Percentiles rank a stretch among this genome's conserved stretches.
Conservation (phyloP, 1,284 basidiomycete species). For the Neotropicomus parvogracilis region DNA sequence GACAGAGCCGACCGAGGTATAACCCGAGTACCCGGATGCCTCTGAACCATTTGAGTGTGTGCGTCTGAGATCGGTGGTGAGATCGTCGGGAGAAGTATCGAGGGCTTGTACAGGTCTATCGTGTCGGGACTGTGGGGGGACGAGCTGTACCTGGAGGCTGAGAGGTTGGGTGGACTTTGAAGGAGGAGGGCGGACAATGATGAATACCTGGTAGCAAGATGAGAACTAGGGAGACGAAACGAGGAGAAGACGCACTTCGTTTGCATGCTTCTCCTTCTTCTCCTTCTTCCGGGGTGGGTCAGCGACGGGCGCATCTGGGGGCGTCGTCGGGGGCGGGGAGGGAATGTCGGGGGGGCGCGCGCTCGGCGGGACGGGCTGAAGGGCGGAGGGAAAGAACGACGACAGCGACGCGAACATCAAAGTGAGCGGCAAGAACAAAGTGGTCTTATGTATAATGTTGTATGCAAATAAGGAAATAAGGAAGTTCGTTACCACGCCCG, state of each 20-base stretch:
- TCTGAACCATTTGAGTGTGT: conserved; percentile 42
- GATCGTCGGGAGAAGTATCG: conserved; percentile 30
- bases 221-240: conserved; percentile 7
- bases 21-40: conserved; percentile 25
- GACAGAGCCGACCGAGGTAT: conserved; percentile 49
- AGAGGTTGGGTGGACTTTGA: conserved; percentile 82
- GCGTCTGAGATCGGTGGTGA: conserved; percentile 32
- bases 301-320: conserved; percentile 1
- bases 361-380: conserved; percentile 34
- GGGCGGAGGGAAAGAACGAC: conserved; percentile 56
- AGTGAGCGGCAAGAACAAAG: background rate
- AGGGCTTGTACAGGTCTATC: conserved; percentile 38
- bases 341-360: conserved; percentile 20
- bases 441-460: conserved; percentile 19
- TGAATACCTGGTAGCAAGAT: conserved; percentile 61
- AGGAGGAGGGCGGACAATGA: conserved; percentile 82
- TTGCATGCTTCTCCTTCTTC: conserved; percentile 48
- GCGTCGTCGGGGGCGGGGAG: conserved; percentile 17
- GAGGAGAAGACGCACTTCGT: conserved; percentile 46
- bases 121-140: conserved; percentile 58
- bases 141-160: conserved; percentile 91
- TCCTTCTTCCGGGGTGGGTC: conserved; percentile 31
- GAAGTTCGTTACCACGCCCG: conserved; percentile 14
- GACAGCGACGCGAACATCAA: conserved; percentile 62
- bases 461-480: conserved; percentile 4